phyloP scores from a whole-genome alignment of 2,329 filamentous ascomycete species.

The Chaetomiaceae sp. region DNA sequence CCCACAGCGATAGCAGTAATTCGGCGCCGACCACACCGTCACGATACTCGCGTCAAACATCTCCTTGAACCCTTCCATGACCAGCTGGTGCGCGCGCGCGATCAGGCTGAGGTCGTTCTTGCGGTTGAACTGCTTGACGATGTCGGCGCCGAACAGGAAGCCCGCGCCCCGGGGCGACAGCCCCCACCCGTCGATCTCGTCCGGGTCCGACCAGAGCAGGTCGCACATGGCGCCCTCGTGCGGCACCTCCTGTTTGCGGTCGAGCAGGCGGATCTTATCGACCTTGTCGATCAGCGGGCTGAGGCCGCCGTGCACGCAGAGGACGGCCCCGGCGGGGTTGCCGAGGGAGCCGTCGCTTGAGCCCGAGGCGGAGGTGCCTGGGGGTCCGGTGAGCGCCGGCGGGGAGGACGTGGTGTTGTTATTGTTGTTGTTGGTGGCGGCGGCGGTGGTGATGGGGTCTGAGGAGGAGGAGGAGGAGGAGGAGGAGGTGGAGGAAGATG shows the following conservation, averaged over 20 bases:
- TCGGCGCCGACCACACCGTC: slow-evolving; percentile 97
- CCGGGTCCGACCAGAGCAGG: slow-evolving; percentile 93
- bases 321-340: slow-evolving; percentile 73
- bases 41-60: slow-evolving; percentile 97
- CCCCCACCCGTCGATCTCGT: slow-evolving; percentile 97
- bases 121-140: slow-evolving; percentile 94
- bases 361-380: slow-evolving; percentile 74
- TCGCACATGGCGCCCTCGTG: slow-evolving; percentile 99
- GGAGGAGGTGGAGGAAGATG: slow-evolving; percentile 20
- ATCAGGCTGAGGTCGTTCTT: slow-evolving; percentile 89
- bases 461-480: slow-evolving; percentile 30
- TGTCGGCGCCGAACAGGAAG: slow-evolving; percentile 92
- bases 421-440: no score
- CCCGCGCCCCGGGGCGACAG: slow-evolving; percentile 89
- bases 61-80: slow-evolving; percentile 99
- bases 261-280: slow-evolving; percentile 90
- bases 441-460: slow-evolving; percentile 20
- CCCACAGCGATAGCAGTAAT: slow-evolving; percentile 94
- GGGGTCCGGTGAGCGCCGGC: slow-evolving; percentile 59
- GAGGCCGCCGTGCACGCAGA: slow-evolving; percentile 93
- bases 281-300: slow-evolving; percentile 88
- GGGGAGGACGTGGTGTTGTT: no score
- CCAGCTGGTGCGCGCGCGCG: slow-evolving; percentile 90
- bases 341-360: slow-evolving; percentile 60
- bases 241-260: slow-evolving; percentile 96